These are phyloP conservation scores for Silene latifolia DNA, from an alignment of 148 eudicot genomes.

Conservation along the genomic window DNA sequence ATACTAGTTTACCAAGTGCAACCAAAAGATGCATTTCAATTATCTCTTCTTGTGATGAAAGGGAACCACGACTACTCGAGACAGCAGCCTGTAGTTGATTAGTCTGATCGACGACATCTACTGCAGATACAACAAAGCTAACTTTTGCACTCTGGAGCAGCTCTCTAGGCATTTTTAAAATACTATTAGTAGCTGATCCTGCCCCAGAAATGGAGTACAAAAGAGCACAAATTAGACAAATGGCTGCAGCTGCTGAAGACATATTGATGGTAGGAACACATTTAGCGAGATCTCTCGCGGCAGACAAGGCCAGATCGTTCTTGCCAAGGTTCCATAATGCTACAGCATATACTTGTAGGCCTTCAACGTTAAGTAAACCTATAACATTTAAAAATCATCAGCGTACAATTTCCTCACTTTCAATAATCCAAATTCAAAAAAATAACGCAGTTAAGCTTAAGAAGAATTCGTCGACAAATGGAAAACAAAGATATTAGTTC, in stretches of 20 bases:
- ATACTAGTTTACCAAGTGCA: constrained; percentile 72
- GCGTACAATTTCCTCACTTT: neutral
- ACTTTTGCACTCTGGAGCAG: constrained; percentile 66
- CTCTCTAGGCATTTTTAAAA: constrained; percentile 62
- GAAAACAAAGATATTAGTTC: neutral
- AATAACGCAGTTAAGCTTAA: neutral
- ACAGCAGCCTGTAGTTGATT: constrained; percentile 60
- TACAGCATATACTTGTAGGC: constrained; percentile 78
- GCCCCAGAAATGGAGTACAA: constrained; percentile 60
- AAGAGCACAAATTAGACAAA: constrained; percentile 62
- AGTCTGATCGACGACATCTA: constrained; percentile 63
- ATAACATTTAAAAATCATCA: constrained; percentile 18
- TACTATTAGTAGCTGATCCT: constrained; percentile 51
- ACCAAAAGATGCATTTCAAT: constrained; percentile 71
- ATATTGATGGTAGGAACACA: constrained; percentile 43
- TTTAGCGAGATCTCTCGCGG: constrained; percentile 47
- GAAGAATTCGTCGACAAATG: neutral
- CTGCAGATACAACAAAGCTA: constrained; percentile 75
- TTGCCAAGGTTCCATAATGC: constrained; percentile 73
- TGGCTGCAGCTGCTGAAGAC: constrained; percentile 47
- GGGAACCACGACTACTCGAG: constrained; percentile 53
- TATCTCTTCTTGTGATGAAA: constrained; percentile 54
- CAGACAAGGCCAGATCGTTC: constrained; percentile 58
- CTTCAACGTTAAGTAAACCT: constrained; percentile 75
- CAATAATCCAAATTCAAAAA: neutral